These are phyloP conservation scores for Aspergillus panamensis DNA, from an alignment of 495 filamentous ascomycete species.

Conservation along the genomic window DNA sequence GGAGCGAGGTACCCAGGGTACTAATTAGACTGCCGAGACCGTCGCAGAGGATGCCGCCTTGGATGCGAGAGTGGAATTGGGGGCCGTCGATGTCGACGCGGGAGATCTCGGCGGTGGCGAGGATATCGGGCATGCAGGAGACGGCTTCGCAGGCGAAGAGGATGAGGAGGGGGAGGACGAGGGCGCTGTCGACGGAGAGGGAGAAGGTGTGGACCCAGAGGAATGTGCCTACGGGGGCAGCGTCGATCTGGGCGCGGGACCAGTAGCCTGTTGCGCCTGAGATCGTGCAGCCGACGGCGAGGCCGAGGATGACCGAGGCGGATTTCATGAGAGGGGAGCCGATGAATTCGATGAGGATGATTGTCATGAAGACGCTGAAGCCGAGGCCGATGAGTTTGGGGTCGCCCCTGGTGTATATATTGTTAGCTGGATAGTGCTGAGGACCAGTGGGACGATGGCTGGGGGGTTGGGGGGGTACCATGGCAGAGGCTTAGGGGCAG, in stretches of 20 bases:
- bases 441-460: background rate
- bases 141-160: constrained; percentile 60
- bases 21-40: constrained; percentile 74
- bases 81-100: constrained; percentile 73
- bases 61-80: constrained; percentile 77
- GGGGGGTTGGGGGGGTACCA: constrained; percentile 32
- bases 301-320: constrained; percentile 68
- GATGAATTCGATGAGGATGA: constrained; percentile 72
- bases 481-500: constrained; percentile 67
- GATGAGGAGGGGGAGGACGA: constrained; percentile 68
- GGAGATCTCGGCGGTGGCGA: constrained; percentile 72
- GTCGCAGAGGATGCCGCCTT: constrained; percentile 78
- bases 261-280: constrained; percentile 78
- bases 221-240: constrained; percentile 67
- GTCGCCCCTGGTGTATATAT: constrained; percentile 57
- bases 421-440: background rate
- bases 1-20: constrained; percentile 70
- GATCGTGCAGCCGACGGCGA: constrained; percentile 77
- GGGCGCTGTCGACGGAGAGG: constrained; percentile 70
- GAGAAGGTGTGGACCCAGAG: constrained; percentile 84
- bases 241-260: constrained; percentile 58
- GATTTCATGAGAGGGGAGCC: constrained; percentile 69
- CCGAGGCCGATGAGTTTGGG: constrained; percentile 76
- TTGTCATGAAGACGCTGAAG: constrained; percentile 79
- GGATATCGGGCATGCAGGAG: constrained; percentile 79